phyloP scores from a whole-genome alignment of 2,329 filamentous ascomycete genomes.

The Nannizziopsis barbatae region DNA sequence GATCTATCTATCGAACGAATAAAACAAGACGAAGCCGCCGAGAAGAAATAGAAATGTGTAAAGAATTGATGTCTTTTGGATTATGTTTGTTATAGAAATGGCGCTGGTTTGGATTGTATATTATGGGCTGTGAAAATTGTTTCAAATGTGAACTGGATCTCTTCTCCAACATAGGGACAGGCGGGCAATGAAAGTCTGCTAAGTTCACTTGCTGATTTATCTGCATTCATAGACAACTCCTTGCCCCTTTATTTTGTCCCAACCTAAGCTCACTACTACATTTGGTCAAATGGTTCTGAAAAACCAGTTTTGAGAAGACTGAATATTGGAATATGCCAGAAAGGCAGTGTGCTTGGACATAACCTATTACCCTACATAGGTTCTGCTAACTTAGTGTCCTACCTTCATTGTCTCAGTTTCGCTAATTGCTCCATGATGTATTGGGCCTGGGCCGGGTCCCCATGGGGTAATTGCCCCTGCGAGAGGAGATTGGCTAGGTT shows the following conservation, averaged over 20 bases:
- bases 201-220: no score
- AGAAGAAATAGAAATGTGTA: background rate
- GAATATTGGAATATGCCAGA: no score
- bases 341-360: no score
- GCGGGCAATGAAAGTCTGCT: background rate
- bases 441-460: conserved; percentile 32
- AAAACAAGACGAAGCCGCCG: conserved; percentile 55
- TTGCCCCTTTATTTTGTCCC: no score
- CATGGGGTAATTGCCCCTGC: conserved; percentile 14
- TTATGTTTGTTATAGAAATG: conserved; percentile 1
- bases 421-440: conserved; percentile 39
- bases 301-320: no score
- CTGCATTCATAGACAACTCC: no score
- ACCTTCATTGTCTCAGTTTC: conserved; percentile 33
- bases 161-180: background rate
- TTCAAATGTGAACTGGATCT: background rate
- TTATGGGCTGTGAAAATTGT: background rate
- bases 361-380: no score
- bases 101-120: conserved; percentile 4
- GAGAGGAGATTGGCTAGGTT: conserved; percentile 28
- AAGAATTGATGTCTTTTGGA: background rate
- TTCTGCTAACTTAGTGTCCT: no score
- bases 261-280: no score
- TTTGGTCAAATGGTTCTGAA: no score
- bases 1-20: conserved; percentile 66